These are phyloP conservation scores for Aspergillus incahuasiensis DNA, from an alignment of 495 filamentous ascomycete species.

Conservation along the genomic window DNA sequence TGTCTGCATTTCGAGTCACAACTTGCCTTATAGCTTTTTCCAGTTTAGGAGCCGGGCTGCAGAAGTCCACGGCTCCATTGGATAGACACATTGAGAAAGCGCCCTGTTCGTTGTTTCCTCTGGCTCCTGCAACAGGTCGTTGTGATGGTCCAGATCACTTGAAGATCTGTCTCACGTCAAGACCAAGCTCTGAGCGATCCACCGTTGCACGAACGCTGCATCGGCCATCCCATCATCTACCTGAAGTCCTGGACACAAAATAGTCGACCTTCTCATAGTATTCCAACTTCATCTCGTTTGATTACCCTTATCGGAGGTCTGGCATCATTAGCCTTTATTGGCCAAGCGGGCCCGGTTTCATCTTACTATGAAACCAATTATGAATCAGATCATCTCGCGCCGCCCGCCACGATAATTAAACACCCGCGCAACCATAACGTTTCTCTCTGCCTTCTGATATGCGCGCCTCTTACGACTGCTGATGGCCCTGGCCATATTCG, in stretches of 20 bases:
- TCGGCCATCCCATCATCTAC: not conserved
- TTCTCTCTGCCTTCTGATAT: slow-evolving; percentile 29
- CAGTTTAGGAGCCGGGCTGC: no score
- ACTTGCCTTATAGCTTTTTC: not conserved
- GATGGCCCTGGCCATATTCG: slow-evolving; percentile 12
- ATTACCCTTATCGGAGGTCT: not conserved
- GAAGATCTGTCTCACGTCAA: not conserved
- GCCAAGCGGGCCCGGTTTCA: slow-evolving; percentile 12
- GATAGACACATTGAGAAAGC: no score
- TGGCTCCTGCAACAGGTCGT: not conserved
- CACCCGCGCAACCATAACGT: slow-evolving; percentile 19
- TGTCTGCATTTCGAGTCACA: not conserved
- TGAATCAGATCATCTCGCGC: slow-evolving; percentile 1
- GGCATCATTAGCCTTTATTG: slow-evolving; percentile 4
- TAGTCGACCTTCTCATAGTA: not conserved
- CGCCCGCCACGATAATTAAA: slow-evolving; percentile 12
- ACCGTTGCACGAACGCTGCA: not conserved
- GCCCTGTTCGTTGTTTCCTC: no score
- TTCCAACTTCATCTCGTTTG: not conserved
- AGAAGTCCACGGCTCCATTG: no score
- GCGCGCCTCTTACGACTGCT: slow-evolving; percentile 29
- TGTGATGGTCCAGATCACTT: not conserved
- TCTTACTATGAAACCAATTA: slow-evolving; percentile 24
- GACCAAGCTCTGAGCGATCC: not conserved
- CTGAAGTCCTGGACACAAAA: not conserved